Base-by-base conservation (phyloP, 805 yeast species). In the Ascoidea asiatica region DNA sequence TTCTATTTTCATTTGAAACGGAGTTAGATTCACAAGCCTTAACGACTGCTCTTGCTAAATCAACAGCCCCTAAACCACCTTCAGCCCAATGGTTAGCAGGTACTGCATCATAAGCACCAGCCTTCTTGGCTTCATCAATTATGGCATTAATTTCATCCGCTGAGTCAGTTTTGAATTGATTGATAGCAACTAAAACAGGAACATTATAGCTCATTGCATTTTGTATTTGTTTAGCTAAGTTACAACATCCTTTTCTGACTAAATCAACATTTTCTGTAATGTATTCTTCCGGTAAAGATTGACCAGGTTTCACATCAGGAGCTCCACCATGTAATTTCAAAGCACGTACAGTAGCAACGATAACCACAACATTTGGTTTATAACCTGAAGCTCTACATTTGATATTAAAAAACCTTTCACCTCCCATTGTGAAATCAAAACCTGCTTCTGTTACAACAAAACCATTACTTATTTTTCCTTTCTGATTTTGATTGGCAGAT, bases 391-490 rank as follows among this genome's bases (percentile, higher is more conserved):
- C 73, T 61, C 97, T 80, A 64, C 97, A 88, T 69, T 90, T 90
- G 63, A 90, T 90, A 69, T 90, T 87, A 65, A 90, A 76, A 67
- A 90, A 90, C 57, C 97, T 76, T 70, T 90, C 98, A 54, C 97
- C 97, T 52, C 98, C 98, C 97, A 90, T 90, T 42, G 97, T 90
- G 71, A 92, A 90, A 65, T 90, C 97, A 66, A 90, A 90, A 44
- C 98, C 98, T 37, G 97, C 97, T 64, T 90, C 98, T 43, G 98
- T 90, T 49, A 90, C 86, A 45, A 88, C 97, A 59, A 76, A 90
- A 52, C 97, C 97, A 49, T 70, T 68, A 5, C 44, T 23, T 6
- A 41, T 17, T 21, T 44, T 37, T 22, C 59, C 57, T 42, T 56
- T 52, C 43, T 60, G 61, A 19, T 50, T 54, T 40, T 52, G 58